Conservation (phyloP, 768 basidiomycete genomes). For the Suillus placidus region DNA sequence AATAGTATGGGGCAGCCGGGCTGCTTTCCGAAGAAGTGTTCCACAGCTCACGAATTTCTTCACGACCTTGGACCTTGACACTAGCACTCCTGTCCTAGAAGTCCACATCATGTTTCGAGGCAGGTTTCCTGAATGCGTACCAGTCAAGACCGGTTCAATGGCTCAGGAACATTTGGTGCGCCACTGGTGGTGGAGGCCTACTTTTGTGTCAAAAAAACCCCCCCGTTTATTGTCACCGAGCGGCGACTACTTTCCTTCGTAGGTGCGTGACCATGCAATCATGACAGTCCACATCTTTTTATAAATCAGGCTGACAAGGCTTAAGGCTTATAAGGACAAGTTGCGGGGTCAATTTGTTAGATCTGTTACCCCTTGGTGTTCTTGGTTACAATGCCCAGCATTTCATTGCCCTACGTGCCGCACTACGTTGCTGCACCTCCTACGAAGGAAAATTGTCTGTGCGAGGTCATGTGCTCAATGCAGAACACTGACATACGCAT, state of each 20-base stretch:
- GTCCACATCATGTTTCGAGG: background rate
- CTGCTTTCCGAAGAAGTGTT: background rate
- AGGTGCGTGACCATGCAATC: background rate
- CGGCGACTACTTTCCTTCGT: background rate
- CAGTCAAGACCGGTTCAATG: background rate
- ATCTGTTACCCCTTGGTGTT: background rate
- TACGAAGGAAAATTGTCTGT: constrained; percentile 41
- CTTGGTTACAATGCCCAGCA: constrained; percentile 29
- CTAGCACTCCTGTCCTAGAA: background rate
- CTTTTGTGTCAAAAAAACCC: background rate
- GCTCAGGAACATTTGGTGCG: background rate
- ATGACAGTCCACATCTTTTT: background rate
- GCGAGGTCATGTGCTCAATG: background rate
- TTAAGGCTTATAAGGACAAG: background rate
- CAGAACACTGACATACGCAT: constrained; percentile 16
- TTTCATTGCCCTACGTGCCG: constrained; percentile 36
- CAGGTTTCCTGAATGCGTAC: background rate
- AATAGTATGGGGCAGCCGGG: background rate
- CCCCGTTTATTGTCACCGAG: background rate
- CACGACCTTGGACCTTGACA: background rate
- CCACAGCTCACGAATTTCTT: background rate
- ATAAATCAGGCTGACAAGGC: background rate
- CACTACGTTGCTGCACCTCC: constrained; percentile 39
- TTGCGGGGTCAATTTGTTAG: background rate
- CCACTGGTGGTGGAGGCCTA: background rate